Evolutionary conservation across 169 alveolate genomes (phyloP), one percentile per base, ranked within the genome.

Genomic region (Prorocentrum cordatum): DNA sequence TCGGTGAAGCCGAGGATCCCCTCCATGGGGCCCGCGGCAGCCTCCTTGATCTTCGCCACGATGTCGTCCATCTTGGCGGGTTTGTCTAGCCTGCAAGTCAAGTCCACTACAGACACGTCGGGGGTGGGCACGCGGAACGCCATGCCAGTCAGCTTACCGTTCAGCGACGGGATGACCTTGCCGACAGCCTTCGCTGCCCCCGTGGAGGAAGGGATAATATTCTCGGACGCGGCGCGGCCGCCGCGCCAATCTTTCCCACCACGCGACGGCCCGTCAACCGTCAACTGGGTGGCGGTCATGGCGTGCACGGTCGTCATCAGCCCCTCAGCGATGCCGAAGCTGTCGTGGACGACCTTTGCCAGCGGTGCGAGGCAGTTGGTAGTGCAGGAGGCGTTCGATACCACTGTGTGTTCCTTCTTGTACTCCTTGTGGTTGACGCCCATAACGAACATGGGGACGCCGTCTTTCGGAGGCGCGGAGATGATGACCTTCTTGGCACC

Each of bases 331-430:
- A 98, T 97, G 36, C 99, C 99, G 94, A 96, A 98, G 92, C 96
- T 96, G 90, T 97, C 99, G 93, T 98, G 91, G 92, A 98, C 83
- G 59, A 98, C 99, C 89, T 98, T 98, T 70, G 99, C 99, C 29
- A 98, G 92, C 58, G 99, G 99, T 27, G 99, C 99, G 66, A 98
- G 95, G 94, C 99, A 98, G 95, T 98, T 98, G 68, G 99, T 98
- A 36, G 99, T 98, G 97, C 99, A 98, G 91, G 99, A 97, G 70
- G 99, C 99, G 94, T 98, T 98, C 62, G 99, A 97, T 58, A 98
- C 98, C 26, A 98, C 97, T 29, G 94, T 91, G 92, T 85, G 91
- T 68, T 94, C 92, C 64, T 95, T 84, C 35, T 92, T 95, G 96
- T 98, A 98, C 86, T 94, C 92, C 75, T 95, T 94, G 68, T 98